phyloP scores from a whole-genome alignment of 164 flowering plant species.

The Stephania cephalantha region DNA sequence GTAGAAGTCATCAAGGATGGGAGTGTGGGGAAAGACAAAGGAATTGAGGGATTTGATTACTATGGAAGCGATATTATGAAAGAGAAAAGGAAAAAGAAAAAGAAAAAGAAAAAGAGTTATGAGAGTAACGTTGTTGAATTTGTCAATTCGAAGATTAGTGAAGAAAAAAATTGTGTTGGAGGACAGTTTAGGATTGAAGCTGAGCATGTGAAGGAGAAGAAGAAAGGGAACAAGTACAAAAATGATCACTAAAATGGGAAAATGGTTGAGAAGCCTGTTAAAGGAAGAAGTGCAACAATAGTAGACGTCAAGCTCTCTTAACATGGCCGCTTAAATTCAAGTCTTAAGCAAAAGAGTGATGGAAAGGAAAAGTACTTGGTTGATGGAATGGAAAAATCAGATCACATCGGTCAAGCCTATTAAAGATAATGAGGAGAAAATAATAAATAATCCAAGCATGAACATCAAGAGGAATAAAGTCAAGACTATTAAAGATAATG shows the following conservation, averaged over 20 bases:
- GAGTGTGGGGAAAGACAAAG: not conserved
- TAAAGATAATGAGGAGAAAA: too few species aligned
- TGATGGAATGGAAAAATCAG: constrained; percentile 1
- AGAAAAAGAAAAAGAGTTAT: constrained; percentile 6
- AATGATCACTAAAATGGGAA: not conserved
- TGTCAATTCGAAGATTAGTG: not conserved
- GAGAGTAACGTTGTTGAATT: not conserved
- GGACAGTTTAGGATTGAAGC: not conserved
- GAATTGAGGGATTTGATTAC: not conserved
- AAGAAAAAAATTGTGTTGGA: not conserved
- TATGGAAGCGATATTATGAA: not conserved
- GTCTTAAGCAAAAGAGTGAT: not conserved
- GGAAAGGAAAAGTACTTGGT: not conserved
- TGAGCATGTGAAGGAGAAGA: not conserved
- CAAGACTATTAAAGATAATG: constrained; percentile 3
- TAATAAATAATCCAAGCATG: too few species aligned
- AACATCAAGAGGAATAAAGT: constrained; percentile 10
- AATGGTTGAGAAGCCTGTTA: not conserved
- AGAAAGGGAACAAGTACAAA: not conserved
- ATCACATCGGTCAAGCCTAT: not conserved
- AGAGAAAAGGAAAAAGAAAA: not conserved
- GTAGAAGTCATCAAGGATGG: not conserved
- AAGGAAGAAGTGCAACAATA: not conserved
- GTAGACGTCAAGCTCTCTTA: not conserved
- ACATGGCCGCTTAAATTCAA: not conserved